Percentiles rank a stretch among this genome's conserved stretches.
These are phyloP conservation scores for Ilex paraguariensis DNA, from an alignment of 305 asterid genomes.

Conservation along the genomic window DNA sequence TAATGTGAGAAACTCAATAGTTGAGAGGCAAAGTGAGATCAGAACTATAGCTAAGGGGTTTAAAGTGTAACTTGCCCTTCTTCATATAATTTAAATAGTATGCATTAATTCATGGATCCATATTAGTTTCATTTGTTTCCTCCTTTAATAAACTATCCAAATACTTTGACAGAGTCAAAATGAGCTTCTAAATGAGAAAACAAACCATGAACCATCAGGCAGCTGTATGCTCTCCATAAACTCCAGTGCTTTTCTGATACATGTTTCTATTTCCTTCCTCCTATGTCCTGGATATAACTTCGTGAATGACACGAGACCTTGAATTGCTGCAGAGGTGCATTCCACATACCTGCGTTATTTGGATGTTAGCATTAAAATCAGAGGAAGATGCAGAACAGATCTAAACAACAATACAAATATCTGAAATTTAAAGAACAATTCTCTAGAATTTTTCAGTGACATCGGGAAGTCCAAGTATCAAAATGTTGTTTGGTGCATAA, in stretches of 20 bases:
- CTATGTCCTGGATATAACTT: slow-evolving; percentile 29
- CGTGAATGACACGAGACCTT: slow-evolving; percentile 37
- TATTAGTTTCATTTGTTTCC: too few species aligned
- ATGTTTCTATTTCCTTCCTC: slow-evolving; percentile 28
- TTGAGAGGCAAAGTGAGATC: too few species aligned
- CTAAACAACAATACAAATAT: neutral
- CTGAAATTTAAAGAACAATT: too few species aligned
- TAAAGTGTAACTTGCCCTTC: too few species aligned
- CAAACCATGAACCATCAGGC: slow-evolving; percentile 57
- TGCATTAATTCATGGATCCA: too few species aligned
- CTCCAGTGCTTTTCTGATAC: slow-evolving; percentile 37
- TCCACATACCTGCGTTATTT: slow-evolving; percentile 42
- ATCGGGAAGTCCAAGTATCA: neutral
- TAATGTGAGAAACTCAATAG: too few species aligned
- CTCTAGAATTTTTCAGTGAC: too few species aligned
- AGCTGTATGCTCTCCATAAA: slow-evolving; percentile 45
- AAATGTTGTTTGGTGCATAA: neutral
- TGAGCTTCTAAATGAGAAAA: neutral
- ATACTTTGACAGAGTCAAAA: too few species aligned
- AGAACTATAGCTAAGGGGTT: too few species aligned
- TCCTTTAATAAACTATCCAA: too few species aligned
- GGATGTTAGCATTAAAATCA: neutral
- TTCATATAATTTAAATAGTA: too few species aligned
- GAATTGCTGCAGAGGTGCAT: slow-evolving; percentile 54
- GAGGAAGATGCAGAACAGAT: neutral